phyloP scores from a whole-genome alignment of 108 stramenopile genomes.

The Pseudonitzschia pungens region DNA sequence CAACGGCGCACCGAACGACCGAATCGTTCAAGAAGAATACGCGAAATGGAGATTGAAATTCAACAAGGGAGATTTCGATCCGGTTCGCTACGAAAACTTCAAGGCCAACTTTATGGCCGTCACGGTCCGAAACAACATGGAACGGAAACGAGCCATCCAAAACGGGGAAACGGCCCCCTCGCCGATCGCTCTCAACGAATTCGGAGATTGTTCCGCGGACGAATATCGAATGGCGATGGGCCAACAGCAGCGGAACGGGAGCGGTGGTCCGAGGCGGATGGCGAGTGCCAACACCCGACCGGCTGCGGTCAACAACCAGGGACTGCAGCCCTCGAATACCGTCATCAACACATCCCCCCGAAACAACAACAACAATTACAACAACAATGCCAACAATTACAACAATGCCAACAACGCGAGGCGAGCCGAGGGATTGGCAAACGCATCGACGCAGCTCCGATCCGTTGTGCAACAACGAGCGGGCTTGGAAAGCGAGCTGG shows the following conservation, averaged over 20 bases:
- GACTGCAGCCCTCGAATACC: conserved; percentile 2
- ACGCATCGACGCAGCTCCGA: not conserved
- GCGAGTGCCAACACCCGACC: not conserved
- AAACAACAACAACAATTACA: not conserved
- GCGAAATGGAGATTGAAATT: conserved; percentile 66
- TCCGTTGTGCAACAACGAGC: conserved; percentile 4
- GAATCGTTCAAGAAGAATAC: conserved; percentile 76
- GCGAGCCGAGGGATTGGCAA: not conserved
- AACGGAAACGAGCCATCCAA: conserved; percentile 50
- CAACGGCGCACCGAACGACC: conserved; percentile 44
- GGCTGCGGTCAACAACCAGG: not conserved
- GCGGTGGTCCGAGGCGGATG: not conserved
- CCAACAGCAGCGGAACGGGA: conserved; percentile 3
- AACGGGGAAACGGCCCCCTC: conserved; percentile 41
- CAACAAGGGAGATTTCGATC: conserved; percentile 49
- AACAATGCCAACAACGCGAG: too few relatives aligned
- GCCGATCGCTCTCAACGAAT: conserved; percentile 73
- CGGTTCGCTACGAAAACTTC: conserved; percentile 54
- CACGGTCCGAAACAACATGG: conserved; percentile 69
- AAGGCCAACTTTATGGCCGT: conserved; percentile 74
- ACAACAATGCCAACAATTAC: not conserved
- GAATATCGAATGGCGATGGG: conserved; percentile 48
- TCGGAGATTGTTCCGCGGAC: conserved; percentile 74
- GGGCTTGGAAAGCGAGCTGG: conserved; percentile 6
- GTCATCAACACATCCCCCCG: not conserved